These are phyloP conservation scores for Aspergillus calidoustus DNA, from an alignment of 2,329 filamentous ascomycete genomes.

Conservation along the genomic window DNA sequence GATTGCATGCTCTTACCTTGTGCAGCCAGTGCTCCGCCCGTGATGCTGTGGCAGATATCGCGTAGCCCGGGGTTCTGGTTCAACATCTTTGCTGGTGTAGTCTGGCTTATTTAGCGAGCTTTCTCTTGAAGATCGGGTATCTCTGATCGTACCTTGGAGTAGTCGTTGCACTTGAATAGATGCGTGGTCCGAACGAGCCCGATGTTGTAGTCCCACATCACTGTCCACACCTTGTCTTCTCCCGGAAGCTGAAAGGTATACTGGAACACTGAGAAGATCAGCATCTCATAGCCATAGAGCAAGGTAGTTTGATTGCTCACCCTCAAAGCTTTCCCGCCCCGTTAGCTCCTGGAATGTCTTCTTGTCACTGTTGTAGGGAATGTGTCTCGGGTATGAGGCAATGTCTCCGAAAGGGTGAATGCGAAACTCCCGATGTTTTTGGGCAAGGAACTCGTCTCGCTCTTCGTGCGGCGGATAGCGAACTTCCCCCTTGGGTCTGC, in stretches of 20 bases:
- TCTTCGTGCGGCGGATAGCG: slow-evolving; percentile 76
- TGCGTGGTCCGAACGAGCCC: slow-evolving; percentile 92
- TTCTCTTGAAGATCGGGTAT: not conserved
- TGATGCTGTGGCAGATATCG: slow-evolving; percentile 93
- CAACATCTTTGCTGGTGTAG: slow-evolving; percentile 82
- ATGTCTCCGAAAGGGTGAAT: slow-evolving; percentile 69
- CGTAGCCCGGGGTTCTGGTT: slow-evolving; percentile 78
- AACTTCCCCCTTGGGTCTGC: slow-evolving; percentile 67
- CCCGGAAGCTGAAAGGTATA: slow-evolving; percentile 78
- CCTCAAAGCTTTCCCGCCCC: slow-evolving; percentile 84
- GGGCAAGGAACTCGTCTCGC: slow-evolving; percentile 60
- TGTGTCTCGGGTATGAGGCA: slow-evolving; percentile 69
- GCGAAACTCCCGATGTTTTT: slow-evolving; percentile 65
- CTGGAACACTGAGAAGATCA: slow-evolving; percentile 46
- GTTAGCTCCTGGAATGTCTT: slow-evolving; percentile 87
- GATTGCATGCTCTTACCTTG: slow-evolving; percentile 67
- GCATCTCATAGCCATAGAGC: not conserved
- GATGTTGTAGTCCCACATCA: slow-evolving; percentile 98
- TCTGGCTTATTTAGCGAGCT: slow-evolving; percentile 58
- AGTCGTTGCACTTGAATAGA: slow-evolving; percentile 89
- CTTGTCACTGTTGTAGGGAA: slow-evolving; percentile 94
- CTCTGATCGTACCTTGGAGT: slow-evolving; percentile 71
- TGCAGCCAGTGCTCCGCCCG: slow-evolving; percentile 84
- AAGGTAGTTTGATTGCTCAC: slow-evolving; percentile 51
- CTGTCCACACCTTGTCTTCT: slow-evolving; percentile 68